Evolutionary conservation across 176 grass and related monocot species (phyloP), one percentile per base, ranked within the genome.

Genomic region (Rhipidocladum racemiflorum): DNA sequence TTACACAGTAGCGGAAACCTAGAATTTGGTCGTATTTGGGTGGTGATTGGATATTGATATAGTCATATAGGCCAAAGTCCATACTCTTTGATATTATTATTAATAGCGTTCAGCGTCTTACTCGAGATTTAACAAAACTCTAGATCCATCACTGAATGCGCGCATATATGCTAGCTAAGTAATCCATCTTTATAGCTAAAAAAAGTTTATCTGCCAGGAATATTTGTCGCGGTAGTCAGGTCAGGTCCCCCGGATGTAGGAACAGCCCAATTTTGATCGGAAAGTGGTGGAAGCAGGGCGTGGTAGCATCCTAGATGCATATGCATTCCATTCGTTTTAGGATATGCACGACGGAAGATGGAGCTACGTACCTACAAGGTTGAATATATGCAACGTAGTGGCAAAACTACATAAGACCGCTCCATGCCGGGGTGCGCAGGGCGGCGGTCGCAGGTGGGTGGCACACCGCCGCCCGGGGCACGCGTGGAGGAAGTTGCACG

Each of bases 351-450:
- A 13, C 65, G 25, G 29, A 0, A 42, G 87, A 89, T 21, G 70
- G 27, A 29, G 48, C 71, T 85, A 70, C 77, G 64, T 85, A 64
- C 77, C 71, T 85, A 64, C 77, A 85, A 89, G 70, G 9, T 20
- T 0, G 27, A n/a, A 29, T 45, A 30, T 17, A 23, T 10, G 49
- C 43, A 17, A 46, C 56, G 81, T 49, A 15, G 78, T 81, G 70
- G 77, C 63, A 13, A 16, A 53, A 63, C 67, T 6, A 70, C 70
- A 30, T 48, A 55, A 39, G 86, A 60, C 36, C 43, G 85, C 25
- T 25, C 4, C 6, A 53, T 85, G 70, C 60, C 1, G 81, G 57
- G 69, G 34, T 20, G 54, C 16, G 29, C 21, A 40, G 43, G 57
- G n/a, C n/a, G n/a, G n/a, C n/a, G n/a, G n/a, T n/a, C n/a, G n/a